Evolutionary conservation across 345 rosid genomes (phyloP), one percentile per base, ranked within the genome.

Genomic region (Salix viminalis): DNA sequence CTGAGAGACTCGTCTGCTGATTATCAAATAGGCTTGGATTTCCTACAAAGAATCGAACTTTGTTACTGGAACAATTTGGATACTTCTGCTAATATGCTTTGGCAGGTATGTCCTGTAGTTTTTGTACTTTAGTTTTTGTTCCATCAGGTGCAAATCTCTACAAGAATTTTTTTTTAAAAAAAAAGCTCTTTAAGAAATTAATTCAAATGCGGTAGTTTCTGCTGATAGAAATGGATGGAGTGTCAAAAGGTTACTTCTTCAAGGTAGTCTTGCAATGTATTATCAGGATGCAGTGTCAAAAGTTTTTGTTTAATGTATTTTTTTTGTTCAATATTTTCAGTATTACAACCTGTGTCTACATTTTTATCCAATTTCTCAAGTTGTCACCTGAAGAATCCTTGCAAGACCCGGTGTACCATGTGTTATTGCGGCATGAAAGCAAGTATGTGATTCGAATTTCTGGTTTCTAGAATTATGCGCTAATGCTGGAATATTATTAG

Each of bases 331-430:
- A 9, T 46, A 30, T 56, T 28, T 54, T 5, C 89, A 94, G 98
- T 78, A 77, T 89, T 74, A 80, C 92, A 12, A 86, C 89, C 0
- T 83, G 89, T 77, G 83, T 67, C 52, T 94, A 89, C 85, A 85
- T 92, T 77, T 84, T 92, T 76, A 75, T 92, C 70, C 97, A 92
- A 85, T 77, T 92, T 44, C 56, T 88, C 65, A 92, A 94, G 81
- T 70, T 91, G 75, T 85, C 96, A 28, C 81, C 93, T 84, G 84
- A 85, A 82, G 92, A 92, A 75, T 86, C 90, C 76, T 80, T 79
- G 2, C 86, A 86, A 76, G 94, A 92, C 76, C 94, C 94, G 26
- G 85, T 94, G 77, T 92, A 85, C 78, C 87, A 90, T 79, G 82
- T 92, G 65, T 78, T 92, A 76, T 66, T 94, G 70, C 82, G 78